A percentile compares a stretch with the other conserved stretches of the same genome.
Conservation (phyloP, 176 grass and related monocot genomes). For the Chrysopogon serrulatus region DNA sequence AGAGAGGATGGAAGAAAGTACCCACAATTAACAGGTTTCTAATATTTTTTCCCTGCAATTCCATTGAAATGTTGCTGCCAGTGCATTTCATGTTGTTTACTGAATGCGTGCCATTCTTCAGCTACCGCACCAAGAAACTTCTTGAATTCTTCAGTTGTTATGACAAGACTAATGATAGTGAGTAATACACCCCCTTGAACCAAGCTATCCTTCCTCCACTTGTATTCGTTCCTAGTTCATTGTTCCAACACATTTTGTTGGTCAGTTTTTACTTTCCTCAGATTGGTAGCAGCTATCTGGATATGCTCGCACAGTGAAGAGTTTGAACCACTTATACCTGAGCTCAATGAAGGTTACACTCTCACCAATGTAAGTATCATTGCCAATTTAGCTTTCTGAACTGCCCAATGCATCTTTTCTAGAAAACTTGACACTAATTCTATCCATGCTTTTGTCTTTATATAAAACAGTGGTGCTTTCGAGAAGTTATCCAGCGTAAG, state of each 20-base stretch:
- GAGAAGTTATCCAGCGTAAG: neutral
- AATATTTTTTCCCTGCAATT: conserved; percentile 11
- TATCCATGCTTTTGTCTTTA: neutral
- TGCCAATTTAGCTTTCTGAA: conserved; percentile 8
- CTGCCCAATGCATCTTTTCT: neutral
- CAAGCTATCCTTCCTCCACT: neutral
- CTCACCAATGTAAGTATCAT: conserved; percentile 17
- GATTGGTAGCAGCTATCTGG: conserved; percentile 27
- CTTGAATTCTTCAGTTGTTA: conserved; percentile 5
- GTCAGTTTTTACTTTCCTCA: conserved; percentile 47
- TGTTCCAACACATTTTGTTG: conserved; percentile 26
- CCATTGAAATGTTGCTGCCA: neutral
- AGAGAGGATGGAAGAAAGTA: neutral
- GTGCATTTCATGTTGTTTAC: neutral
- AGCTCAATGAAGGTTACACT: neutral
- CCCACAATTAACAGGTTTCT: neutral
- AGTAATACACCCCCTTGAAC: conserved; percentile 14
- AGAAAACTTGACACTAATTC: neutral
- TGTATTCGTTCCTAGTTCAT: neutral
- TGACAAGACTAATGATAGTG: neutral
- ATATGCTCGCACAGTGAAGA: conserved; percentile 21
- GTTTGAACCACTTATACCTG: neutral
- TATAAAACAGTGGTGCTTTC: conserved; percentile 23
- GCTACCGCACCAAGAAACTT: conserved; percentile 24
- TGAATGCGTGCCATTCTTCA: neutral